Evolutionary conservation across 2,329 filamentous ascomycete genomes (phyloP), one percentile per base, ranked within the genome.

Genomic region (Phyllosticta citribraziliensis): DNA sequence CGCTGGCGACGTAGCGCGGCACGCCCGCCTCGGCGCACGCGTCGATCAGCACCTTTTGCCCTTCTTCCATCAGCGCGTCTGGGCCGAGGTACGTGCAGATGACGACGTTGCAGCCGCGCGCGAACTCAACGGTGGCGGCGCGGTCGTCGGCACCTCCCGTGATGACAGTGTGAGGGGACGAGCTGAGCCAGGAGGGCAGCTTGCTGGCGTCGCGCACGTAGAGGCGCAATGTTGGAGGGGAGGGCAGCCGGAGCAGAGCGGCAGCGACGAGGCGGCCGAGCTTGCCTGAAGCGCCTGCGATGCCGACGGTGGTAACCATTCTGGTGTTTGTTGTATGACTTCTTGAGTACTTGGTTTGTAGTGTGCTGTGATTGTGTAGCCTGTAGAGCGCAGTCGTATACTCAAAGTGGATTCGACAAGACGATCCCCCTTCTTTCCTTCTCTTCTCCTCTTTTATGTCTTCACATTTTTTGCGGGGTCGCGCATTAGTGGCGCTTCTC

Each of bases 31-130:
- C 67, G 1, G 72, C 71, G 61, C 74, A 76, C 1, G 72, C 70
- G 61, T 78, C 76, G 35, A 79, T 73, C 5, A 79, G 69, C 0
- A 67, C 52, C 57, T 76, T 77, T 61, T 78, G 76, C 0, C 75
- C 76, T 1, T 75, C 69, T 1, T 72, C 60, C 77, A 78, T 78
- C 47, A 78, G 63, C 9, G 68, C 63, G 19, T 71, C 60, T 58
- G 72, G 68, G 17, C 75, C 75, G 0, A 76, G 68, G 60, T 78
- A 78, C 62, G 69, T 72, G 67, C 75, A 78, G 20, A 78, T 67
- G 22, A 74, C 67, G 0, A 76, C 70, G 53, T 76, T 69, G 64
- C 68, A 70, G 14, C 70, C 70, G 4, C 63, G 25, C 14, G 67
- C 68, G 61, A 74, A 73, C 3, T 63, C 14, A 1, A 61, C 65